Evolutionary conservation across 208 protist genomes (phyloP).

Genomic region (Leishmania guyanensis): DNA sequence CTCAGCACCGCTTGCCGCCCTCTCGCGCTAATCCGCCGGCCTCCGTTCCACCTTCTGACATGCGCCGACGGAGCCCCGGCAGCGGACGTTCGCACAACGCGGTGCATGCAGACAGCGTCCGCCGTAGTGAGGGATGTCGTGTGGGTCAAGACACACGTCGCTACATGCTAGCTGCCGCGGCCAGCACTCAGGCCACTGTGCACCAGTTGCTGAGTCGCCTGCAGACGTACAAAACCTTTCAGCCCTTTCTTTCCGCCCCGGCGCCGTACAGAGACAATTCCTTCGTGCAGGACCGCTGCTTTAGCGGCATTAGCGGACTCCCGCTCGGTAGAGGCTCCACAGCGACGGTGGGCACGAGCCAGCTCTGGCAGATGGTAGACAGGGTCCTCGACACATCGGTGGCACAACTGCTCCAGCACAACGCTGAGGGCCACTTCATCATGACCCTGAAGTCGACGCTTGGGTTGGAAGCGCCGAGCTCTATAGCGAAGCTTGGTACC

Average conservation of each 20-base stretch:
- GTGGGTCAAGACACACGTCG: conserved; percentile 36
- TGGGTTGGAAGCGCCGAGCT: conserved; percentile 7
- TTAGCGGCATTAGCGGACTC: background rate
- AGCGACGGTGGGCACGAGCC: conserved; percentile 8
- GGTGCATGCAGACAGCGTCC: conserved; percentile 25
- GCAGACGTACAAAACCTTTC: conserved; percentile 68
- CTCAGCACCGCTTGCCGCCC: background rate
- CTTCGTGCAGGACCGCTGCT: background rate
- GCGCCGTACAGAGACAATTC: conserved; percentile 8
- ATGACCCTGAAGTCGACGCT: conserved; percentile 32
- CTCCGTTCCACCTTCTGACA: conserved; percentile 3
- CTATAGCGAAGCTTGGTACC: conserved; percentile 19
- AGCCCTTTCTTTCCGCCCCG: conserved; percentile 46
- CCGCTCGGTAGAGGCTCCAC: background rate
- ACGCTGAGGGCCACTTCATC: conserved; percentile 48
- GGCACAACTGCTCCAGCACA: conserved; percentile 44
- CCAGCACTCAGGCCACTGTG: conserved; percentile 34
- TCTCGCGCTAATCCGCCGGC: conserved; percentile 12
- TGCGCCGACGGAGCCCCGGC: background rate
- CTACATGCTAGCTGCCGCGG: conserved; percentile 38
- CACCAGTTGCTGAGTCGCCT: conserved; percentile 54
- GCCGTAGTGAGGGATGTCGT: conserved; percentile 25
- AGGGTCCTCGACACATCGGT: conserved; percentile 42
- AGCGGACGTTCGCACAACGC: conserved; percentile 14
- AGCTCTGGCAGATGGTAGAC: conserved; percentile 51